Conservation (phyloP, 208 protist species). For the Trichomonas tenax region DNA sequence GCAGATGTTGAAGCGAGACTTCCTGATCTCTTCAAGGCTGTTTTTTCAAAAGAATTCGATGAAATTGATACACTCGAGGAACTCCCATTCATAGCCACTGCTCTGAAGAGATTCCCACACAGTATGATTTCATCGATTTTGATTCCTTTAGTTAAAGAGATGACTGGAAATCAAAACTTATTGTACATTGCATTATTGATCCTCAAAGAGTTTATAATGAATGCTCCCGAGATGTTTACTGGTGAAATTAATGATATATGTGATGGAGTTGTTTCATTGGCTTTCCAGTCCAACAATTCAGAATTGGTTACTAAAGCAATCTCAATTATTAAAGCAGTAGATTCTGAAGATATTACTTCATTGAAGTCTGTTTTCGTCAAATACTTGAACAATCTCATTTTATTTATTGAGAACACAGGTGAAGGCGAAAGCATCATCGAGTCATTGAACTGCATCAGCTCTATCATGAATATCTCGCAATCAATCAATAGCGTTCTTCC, state of each 20-base stretch:
- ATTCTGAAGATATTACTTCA: not conserved
- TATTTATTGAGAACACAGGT: not conserved
- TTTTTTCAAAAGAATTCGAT: not conserved
- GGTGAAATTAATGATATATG: not conserved
- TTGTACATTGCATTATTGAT: not conserved
- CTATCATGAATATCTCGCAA: not conserved
- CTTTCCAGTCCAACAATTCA: not conserved
- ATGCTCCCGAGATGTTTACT: not conserved
- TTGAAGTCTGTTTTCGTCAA: not conserved
- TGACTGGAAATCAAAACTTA: not conserved
- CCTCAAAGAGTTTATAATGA: not conserved
- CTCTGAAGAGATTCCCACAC: not conserved
- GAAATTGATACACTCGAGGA: not conserved
- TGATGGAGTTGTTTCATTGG: not conserved
- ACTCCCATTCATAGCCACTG: not conserved
- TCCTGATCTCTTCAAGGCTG: not conserved
- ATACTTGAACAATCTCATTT: not conserved
- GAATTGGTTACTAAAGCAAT: not conserved
- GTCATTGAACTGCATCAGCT: not conserved
- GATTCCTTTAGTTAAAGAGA: not conserved
- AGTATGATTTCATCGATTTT: not conserved
- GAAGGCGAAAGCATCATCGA: not conserved
- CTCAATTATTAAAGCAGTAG: not conserved
- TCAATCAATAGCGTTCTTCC: not conserved
- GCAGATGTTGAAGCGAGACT: not conserved